Conservation (phyloP, 225 moss, liverwort and hornwort genomes). For the Pseudoscleropodium purum region DNA sequence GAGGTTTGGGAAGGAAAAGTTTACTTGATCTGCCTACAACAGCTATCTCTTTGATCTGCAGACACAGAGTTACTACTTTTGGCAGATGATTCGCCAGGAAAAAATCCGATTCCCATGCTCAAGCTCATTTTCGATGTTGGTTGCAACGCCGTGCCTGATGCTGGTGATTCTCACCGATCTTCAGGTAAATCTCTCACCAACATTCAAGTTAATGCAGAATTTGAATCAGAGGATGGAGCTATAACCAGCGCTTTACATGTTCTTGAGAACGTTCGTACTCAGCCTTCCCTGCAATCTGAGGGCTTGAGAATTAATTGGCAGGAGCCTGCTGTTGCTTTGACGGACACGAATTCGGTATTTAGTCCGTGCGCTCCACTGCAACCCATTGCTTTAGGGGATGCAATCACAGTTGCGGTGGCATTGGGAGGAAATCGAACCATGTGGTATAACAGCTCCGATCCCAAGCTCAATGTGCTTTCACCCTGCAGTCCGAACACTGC, state of each 20-base stretch:
- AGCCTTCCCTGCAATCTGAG: neutral
- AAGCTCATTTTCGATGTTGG: neutral
- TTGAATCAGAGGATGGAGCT: neutral
- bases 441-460: slow-evolving; percentile 23
- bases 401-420: slow-evolving; percentile 33
- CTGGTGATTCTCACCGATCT: neutral
- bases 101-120: neutral
- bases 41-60: neutral
- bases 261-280: neutral
- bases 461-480: slow-evolving; percentile 11
- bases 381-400: slow-evolving; percentile 20
- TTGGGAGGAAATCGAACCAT: slow-evolving; percentile 20
- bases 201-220: neutral
- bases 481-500: slow-evolving; percentile 20
- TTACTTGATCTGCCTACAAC: neutral
- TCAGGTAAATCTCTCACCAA: neutral
- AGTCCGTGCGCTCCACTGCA: slow-evolving; percentile 27
- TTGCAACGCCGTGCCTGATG: neutral
- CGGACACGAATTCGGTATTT: slow-evolving; percentile 17
- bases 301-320: neutral
- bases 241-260: neutral
- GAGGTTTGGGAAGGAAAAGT: neutral
- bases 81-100: neutral
- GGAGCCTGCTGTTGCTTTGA: neutral
- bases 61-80: neutral